Evolutionary conservation across 192 early-diverging fungal species (phyloP).

Genomic region (Phlyctochytrium planicorne): DNA sequence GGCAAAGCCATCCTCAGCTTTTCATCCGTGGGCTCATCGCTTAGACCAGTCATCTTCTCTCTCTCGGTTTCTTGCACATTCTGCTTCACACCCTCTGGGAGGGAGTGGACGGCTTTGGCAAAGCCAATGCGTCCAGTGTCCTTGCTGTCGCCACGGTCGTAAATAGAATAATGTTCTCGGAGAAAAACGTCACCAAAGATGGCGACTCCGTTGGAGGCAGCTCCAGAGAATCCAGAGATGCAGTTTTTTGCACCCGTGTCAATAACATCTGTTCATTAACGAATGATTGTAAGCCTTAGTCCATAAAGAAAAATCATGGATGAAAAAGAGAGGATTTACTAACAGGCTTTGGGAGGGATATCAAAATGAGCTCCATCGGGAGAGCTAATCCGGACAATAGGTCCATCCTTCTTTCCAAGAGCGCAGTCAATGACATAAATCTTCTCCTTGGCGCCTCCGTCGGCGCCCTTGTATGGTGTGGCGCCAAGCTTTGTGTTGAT

Average conservation of each 20-base stretch:
- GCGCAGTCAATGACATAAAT: conserved; percentile 49
- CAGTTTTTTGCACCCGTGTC: conserved; percentile 74
- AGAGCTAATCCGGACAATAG: conserved; percentile 67
- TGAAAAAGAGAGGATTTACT: conserved; percentile 55
- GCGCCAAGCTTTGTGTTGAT: conserved; percentile 91
- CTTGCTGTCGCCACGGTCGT: conserved; percentile 54
- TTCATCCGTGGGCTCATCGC: too few relatives aligned
- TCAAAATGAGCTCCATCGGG: conserved; percentile 73
- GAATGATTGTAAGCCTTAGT: conserved; percentile 31
- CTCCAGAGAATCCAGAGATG: neutral
- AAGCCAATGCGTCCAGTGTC: conserved; percentile 32
- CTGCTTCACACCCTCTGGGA: too few relatives aligned
- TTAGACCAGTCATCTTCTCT: too few relatives aligned
- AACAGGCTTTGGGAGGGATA: conserved; percentile 59
- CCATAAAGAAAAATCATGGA: conserved; percentile 5
- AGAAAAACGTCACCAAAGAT: conserved; percentile 47
- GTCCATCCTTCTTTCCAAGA: conserved; percentile 43
- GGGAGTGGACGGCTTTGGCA: conserved; percentile 13
- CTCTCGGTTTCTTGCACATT: too few relatives aligned
- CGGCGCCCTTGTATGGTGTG: conserved; percentile 86
- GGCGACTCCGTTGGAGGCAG: conserved; percentile 16
- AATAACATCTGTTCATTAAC: conserved; percentile 71
- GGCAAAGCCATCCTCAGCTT: too few relatives aligned
- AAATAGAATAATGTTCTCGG: conserved; percentile 37
- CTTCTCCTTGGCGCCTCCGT: conserved; percentile 67